phyloP scores from a whole-genome alignment of 371 early-diverging fungal genomes.

The Mucor circinelloides region DNA sequence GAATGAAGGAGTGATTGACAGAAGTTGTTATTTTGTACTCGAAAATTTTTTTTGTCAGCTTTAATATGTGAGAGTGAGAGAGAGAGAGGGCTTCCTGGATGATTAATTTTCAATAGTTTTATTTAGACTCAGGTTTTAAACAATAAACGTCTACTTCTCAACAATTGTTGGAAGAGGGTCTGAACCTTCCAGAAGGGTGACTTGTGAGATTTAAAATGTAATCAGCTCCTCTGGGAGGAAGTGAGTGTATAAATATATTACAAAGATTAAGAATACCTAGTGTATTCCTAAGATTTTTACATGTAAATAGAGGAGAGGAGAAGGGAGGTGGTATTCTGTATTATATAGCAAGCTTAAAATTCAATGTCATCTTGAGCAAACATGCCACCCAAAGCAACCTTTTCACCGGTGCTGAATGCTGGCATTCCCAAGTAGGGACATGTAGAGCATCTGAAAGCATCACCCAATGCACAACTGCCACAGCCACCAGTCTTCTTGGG shows the following conservation, averaged over 20 bases:
- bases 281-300: not conserved
- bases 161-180: not conserved
- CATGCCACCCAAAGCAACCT: conserved; percentile 77
- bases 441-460: conserved; percentile 98
- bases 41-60: not conserved
- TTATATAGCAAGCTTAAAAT: conserved; percentile 21
- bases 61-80: not conserved
- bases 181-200: not conserved
- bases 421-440: conserved; percentile 99
- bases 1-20: conserved; percentile 2
- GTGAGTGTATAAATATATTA: not conserved
- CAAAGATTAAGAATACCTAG: not conserved
- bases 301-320: not conserved
- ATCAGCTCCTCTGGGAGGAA: not conserved
- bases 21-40: not conserved
- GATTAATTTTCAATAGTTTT: not conserved
- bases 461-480: conserved; percentile 95
- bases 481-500: conserved; percentile 56
- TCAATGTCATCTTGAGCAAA: conserved; percentile 58
- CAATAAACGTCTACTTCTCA: too few relatives aligned
- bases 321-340: not conserved
- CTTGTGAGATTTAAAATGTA: not conserved
- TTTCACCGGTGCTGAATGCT: conserved; percentile 97
- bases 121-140: not conserved
- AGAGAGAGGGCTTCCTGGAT: not conserved